Evolutionary conservation across 169 alveolate genomes (phyloP).

Genomic region (Amoebophrya sp.): DNA sequence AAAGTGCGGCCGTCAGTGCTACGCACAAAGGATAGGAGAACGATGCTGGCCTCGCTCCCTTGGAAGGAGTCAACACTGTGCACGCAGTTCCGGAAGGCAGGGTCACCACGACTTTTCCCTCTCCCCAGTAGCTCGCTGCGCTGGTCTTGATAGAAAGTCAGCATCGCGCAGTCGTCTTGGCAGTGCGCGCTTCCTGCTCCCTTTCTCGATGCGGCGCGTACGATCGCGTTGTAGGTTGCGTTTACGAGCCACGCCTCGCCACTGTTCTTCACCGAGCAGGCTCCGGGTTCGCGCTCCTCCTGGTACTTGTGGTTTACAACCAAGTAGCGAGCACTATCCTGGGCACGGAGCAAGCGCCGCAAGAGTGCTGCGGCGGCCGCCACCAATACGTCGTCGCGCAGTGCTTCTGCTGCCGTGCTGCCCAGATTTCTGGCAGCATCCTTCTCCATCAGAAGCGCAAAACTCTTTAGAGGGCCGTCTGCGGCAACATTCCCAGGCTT

Average conservation of each 20-base stretch:
- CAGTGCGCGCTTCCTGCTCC: not conserved
- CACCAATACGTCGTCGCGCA: not conserved
- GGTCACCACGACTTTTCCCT: not conserved
- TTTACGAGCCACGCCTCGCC: not conserved
- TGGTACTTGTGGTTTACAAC: not conserved
- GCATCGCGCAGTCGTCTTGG: too few species aligned
- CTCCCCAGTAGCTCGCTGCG: too few species aligned
- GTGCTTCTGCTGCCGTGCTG: too few species aligned
- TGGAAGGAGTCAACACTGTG: slow-evolving; percentile 35
- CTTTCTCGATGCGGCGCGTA: not conserved
- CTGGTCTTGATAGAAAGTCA: too few species aligned
- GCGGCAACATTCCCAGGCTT: not conserved
- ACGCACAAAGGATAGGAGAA: not conserved
- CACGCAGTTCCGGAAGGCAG: not conserved
- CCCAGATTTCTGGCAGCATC: not conserved
- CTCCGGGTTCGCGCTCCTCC: not conserved
- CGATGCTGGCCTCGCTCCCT: not conserved
- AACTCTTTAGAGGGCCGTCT: not conserved
- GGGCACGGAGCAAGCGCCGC: not conserved
- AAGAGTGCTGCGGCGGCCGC: not conserved
- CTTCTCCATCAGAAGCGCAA: not conserved
- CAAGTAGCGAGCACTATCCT: not conserved
- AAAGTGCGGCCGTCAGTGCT: not conserved
- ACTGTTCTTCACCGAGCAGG: not conserved
- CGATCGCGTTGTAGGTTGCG: not conserved